A percentile compares a stretch with the other conserved stretches of the same genome.
Conservation (phyloP, 805 yeast genomes). For the Candida tallmaniae region DNA sequence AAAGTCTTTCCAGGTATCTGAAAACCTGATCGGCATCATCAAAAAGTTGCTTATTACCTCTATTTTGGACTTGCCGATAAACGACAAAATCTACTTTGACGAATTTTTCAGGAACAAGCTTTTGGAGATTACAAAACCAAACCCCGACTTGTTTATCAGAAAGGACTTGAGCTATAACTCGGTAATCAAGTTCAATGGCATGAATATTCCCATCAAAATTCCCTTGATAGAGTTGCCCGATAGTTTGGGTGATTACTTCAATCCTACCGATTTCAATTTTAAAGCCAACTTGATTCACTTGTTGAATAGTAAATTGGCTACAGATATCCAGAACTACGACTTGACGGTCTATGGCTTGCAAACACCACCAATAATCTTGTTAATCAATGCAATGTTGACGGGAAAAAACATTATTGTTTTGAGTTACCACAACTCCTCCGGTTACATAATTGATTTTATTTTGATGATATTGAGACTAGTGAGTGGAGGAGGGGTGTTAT, state of each 20-base stretch:
- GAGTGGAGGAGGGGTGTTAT: conserved; percentile 38
- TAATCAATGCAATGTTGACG: conserved; percentile 34
- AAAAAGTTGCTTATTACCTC: conserved; percentile 39
- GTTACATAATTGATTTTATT: conserved; percentile 38
- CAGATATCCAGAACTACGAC: conserved; percentile 38
- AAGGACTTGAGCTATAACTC: conserved; percentile 41
- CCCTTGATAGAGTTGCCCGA: conserved; percentile 41
- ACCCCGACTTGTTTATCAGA: conserved; percentile 35
- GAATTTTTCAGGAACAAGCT: conserved; percentile 33
- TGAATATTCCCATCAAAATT: conserved; percentile 41
- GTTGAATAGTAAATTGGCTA: conserved; percentile 31
- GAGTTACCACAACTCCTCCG: conserved; percentile 35
- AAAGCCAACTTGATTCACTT: conserved; percentile 32
- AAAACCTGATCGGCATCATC: conserved; percentile 21
- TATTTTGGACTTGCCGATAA: conserved; percentile 38
- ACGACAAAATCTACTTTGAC: conserved; percentile 37
- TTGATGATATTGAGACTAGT: conserved; percentile 40
- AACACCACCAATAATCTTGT: conserved; percentile 43
- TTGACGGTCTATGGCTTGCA: conserved; percentile 49
- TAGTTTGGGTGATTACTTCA: conserved; percentile 39
- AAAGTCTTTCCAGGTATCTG: conserved; percentile 22
- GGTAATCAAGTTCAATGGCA: conserved; percentile 30
- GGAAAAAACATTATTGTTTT: conserved; percentile 37
- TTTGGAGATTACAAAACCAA: conserved; percentile 18
- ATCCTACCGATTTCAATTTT: conserved; percentile 42